phyloP scores from a whole-genome alignment of 176 grass and related monocot genomes.

The Coix lacrymajobi region DNA sequence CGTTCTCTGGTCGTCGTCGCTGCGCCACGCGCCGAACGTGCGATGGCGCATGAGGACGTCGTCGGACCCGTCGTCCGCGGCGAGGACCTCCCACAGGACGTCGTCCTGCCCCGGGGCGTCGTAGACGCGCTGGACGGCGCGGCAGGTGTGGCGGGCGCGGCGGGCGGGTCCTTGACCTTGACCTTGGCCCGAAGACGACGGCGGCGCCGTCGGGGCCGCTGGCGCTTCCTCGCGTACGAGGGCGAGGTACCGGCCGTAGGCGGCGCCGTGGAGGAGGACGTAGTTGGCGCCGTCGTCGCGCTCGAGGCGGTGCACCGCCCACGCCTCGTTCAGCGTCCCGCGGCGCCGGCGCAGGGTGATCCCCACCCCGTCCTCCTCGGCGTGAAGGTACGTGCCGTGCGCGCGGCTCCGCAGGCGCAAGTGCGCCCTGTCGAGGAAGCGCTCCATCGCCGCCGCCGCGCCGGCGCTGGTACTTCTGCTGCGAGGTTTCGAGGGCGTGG shows the following conservation, averaged over 20 bases:
- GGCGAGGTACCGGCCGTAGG: conserved; percentile 24
- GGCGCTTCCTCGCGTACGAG: neutral
- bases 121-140: neutral
- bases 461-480: neutral
- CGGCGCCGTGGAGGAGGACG: too few relatives aligned
- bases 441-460: neutral
- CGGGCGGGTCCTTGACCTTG: too few relatives aligned
- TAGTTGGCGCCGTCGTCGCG: neutral
- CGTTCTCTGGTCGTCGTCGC: neutral
- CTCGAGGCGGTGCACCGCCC: neutral
- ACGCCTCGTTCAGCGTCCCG: neutral
- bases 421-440: neutral
- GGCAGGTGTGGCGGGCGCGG: neutral
- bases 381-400: neutral
- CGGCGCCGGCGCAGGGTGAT: neutral
- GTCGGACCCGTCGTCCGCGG: neutral
- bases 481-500: neutral
- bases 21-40: neutral
- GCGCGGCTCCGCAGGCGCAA: conserved; percentile 12
- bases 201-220: neutral
- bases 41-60: neutral
- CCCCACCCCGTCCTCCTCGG: neutral
- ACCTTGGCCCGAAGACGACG: too few relatives aligned
- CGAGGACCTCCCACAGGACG: neutral
- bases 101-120: neutral